Conservation (phyloP, 208 protist species). For the Crithidia fasciculata region DNA sequence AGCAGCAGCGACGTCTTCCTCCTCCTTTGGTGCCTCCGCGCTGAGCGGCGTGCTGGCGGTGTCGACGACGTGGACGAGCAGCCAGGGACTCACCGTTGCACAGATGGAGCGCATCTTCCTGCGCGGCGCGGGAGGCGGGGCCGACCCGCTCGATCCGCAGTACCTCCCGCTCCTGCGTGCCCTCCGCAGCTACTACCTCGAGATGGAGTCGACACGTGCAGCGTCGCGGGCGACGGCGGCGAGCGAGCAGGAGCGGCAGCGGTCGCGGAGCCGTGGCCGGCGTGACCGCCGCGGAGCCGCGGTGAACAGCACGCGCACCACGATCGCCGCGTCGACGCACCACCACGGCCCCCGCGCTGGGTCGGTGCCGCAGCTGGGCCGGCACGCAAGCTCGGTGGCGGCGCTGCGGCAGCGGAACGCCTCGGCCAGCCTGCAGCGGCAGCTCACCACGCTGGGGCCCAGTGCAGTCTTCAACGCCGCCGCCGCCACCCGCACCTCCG, state of each 20-base stretch:
- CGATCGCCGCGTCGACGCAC: not conserved
- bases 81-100: conserved; percentile 52
- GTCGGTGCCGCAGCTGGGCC: not conserved
- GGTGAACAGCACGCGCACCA: not conserved
- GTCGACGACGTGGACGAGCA: conserved; percentile 78
- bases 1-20: not conserved
- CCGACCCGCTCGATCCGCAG: conserved; percentile 76
- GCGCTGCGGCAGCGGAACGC: conserved; percentile 8
- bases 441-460: conserved; percentile 15
- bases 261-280: not conserved
- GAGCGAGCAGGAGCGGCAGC: not conserved
- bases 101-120: conserved; percentile 78
- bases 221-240: not conserved
- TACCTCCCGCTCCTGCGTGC: conserved; percentile 57
- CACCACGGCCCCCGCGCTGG: not conserved
- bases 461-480: conserved; percentile 8
- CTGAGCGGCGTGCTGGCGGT: conserved; percentile 59
- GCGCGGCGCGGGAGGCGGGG: conserved; percentile 15
- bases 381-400: conserved; percentile 4
- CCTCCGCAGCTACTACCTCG: conserved; percentile 65
- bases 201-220: conserved; percentile 22
- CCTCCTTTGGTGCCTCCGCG: not conserved
- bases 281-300: conserved; percentile 5
- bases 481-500: not conserved
- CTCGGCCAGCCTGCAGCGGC: conserved; percentile 6